Evolutionary conservation across 179 eudicot genomes (phyloP), one percentile per base, ranked within the genome.

Genomic region (Beta lomatogona): DNA sequence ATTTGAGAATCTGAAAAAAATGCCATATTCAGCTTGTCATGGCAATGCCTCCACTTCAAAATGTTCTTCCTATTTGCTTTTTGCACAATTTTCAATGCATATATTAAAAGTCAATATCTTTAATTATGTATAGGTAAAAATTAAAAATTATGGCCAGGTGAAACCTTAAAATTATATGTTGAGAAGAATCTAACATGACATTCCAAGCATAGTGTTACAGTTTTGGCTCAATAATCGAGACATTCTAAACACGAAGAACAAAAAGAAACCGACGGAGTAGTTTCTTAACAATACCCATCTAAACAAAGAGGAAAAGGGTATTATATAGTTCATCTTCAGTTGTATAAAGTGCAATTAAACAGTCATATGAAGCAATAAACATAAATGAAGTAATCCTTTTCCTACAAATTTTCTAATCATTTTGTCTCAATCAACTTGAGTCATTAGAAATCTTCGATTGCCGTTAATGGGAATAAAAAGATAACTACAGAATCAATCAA

Each of bases 1-100:
- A 78, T 55, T 75, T 75, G 66, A 44, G 48, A 4, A 57, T 75
- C 77, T 75, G 77, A 3, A 75, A 75, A 54, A 9, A 55, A 53
- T 55, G 52, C 14, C 77, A 75, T 9, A 75, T 31, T 73, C 45
- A 57, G 31, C 28, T n/a, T 15, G 1, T 41, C 64, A 57, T 55
- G 61, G 9, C 9, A 15, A 36, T 36, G 22, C 12, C 55, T 25
- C 3, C 22, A n/a, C 4, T 22, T 71, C 5, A 3, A 46, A 48
- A 48, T 50, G 0, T 11, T 3, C 18, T 41, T n/a, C 4, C 12
- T 16, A 41, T 44, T n/a, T 9, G 10, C 41, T 36, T 36, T 36
- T 36, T 36, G 41, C 41, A 36, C 41, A 36, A 36, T 36, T 36
- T 36, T 36, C 41, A 36, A 36, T 36, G 41, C 41, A 36, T 36